Evolutionary conservation across 139 green algal genomes (phyloP), one percentile per base, ranked within the genome.

Genomic region (Chlamydomonas sphaeroides): DNA sequence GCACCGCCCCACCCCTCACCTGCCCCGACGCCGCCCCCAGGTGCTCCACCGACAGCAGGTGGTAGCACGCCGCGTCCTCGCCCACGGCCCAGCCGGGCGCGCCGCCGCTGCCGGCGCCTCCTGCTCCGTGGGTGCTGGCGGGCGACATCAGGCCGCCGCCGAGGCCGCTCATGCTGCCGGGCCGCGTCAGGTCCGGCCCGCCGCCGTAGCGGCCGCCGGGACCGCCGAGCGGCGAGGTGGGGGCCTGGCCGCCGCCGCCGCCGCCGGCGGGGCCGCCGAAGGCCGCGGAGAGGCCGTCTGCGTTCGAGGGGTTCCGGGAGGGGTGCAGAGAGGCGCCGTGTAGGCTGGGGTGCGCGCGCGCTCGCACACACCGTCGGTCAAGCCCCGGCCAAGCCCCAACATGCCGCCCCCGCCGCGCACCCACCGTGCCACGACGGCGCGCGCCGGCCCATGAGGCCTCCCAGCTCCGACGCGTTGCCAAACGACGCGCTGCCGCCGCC

Each of bases 371-470:
- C n/a, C 15, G 39, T 53, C 11, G 14, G 45, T 10, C 11, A 14
- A 21, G 45, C 11, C 14, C 56, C 25, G 6, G 56, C 56, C 56
- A 62, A 25, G 3, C 6, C 56, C 56, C 18, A 26, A 32, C 6
- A 21, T 21, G 56, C 23, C 18, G 56, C 56, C 2, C 23, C 25
- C 17, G 25, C 6, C 0, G 32, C 5, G 14, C 32, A 30, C 74
- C 0, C 75, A 72, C 62, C 75, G 23, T 61, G 57, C 75, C 61
- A 82, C 3, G 75, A 82, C 18, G 75, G 75, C 41, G 75, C 75
- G 15, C 75, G 41, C 36, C 45, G 25, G 26, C 75, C 61, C 41
- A 81, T 62, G 33, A 62, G 23, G 20, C 25, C 56, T 1, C 45
- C 45, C 45, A 21, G 45, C 62, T 82, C 75, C 1, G 62, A 72